Conservation (phyloP, 1,284 basidiomycete species). For the Trichosporon faecale region DNA sequence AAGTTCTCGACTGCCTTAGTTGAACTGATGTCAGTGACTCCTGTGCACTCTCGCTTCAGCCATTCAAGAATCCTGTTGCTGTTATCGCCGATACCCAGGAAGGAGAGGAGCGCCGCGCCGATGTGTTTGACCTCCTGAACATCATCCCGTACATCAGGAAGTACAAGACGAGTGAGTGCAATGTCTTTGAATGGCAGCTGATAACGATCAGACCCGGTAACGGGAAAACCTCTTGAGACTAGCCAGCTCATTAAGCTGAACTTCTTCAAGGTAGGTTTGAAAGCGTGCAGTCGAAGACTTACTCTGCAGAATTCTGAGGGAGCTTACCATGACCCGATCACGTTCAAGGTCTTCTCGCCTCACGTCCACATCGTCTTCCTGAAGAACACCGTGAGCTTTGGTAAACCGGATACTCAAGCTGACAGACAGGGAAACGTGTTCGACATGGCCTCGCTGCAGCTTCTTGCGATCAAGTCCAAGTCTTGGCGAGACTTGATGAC, state of each 20-base stretch:
- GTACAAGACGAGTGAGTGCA: constrained; percentile 62
- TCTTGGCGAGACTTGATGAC: constrained; percentile 75
- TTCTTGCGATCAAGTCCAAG: constrained; percentile 68
- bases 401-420: neutral
- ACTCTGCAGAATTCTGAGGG: constrained; percentile 58
- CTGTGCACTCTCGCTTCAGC: constrained; percentile 87
- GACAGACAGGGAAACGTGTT: constrained; percentile 53
- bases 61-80: constrained; percentile 84
- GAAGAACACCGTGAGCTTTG: constrained; percentile 61
- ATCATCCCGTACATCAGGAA: constrained; percentile 84
- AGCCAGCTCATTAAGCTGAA: constrained; percentile 82
- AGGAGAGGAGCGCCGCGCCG: constrained; percentile 47
- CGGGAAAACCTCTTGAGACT: constrained; percentile 73
- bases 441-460: constrained; percentile 54
- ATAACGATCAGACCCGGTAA: constrained; percentile 67
- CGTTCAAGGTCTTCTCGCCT: constrained; percentile 86
- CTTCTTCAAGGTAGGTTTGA: constrained; percentile 60
- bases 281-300: constrained; percentile 38
- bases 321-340: constrained; percentile 84
- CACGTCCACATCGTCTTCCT: constrained; percentile 89
- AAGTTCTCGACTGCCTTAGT: constrained; percentile 23
- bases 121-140: constrained; percentile 75
- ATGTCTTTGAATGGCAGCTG: neutral
- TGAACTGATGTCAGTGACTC: constrained; percentile 59
- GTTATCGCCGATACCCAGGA: constrained; percentile 55